Base-by-base conservation (phyloP, 495 filamentous ascomycete species). In the Monascus purpureus region DNA sequence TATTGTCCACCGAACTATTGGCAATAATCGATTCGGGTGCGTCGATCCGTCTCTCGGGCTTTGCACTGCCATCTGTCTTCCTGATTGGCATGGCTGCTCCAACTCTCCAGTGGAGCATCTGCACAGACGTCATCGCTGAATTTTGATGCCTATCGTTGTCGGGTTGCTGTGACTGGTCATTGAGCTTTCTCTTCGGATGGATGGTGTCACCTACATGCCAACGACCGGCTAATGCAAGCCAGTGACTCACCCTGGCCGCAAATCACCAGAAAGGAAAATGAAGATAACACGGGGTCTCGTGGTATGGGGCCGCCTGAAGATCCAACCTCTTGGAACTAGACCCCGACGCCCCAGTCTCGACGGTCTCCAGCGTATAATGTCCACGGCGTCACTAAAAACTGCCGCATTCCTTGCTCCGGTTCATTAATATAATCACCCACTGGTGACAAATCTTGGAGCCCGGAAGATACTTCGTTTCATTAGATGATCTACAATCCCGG, bases 1-100 rank as follows among this genome's bases (percentile, higher is more conserved):
- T 43, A 42, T 37, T 56, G 48, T 45, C 46, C 45, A 51, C 42
- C 19, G 35, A 41, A 60, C 56, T 60, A 60, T 58, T 58, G 56
- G 46, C 53, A 54, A 54, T 58, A 50, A 54, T 48, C 47, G 51
- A 40, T 38, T 40, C 41, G 41, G 41, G 38, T 50, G 53, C 49
- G 55, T 59, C 55, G 55, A 59, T 57, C 55, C 44, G 46, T 52
- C 29, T 36, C 39, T 43, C 49, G 47, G 47, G 48, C 46, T 28
- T 43, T 36, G 39, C 55, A 47, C 55, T 55, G 41, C 47, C 43
- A 53, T 40, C 35, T 36, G 13, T 18, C 36, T 35, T 39, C 32
- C 41, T 49, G 45, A 53, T 58, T 55, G 53, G 48, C 31, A 50
- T 49, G 27, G 31, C n/a, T n/a, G n/a, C n/a, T n/a, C n/a, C n/a